A percentile compares a stretch with the other conserved stretches of the same genome.
These are phyloP conservation scores for Pseudopediastrum boryanum DNA, from an alignment of 139 green algal genomes.

Conservation along the genomic window DNA sequence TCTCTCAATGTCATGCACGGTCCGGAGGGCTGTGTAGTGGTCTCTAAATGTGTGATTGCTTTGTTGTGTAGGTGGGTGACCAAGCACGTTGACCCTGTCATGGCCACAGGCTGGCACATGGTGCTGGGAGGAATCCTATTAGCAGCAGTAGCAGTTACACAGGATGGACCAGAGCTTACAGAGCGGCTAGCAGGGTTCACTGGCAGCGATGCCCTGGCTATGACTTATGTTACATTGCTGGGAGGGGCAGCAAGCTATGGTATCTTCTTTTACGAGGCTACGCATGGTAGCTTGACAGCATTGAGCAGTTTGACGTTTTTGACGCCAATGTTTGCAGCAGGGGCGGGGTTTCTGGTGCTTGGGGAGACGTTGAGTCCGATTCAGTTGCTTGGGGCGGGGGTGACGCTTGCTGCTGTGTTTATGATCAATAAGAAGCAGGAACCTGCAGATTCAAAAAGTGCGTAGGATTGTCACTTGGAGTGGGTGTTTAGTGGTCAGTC, in stretches of 20 bases:
- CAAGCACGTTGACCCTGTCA: constrained; percentile 86
- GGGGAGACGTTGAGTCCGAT: constrained; percentile 82
- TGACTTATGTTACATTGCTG: constrained; percentile 88
- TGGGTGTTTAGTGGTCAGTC: no score
- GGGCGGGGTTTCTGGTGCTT: constrained; percentile 79
- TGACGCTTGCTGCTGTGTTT: constrained; percentile 88
- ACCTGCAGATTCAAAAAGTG: no score
- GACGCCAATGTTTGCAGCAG: constrained; percentile 77
- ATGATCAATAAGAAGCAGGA: constrained; percentile 81
- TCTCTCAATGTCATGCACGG: no score
- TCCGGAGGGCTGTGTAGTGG: no score
- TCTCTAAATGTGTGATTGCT: no score
- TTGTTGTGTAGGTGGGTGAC: constrained; percentile 64
- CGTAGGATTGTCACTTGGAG: no score
- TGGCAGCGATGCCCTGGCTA: constrained; percentile 33
- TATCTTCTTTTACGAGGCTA: constrained; percentile 77
- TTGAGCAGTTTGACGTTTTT: constrained; percentile 96
- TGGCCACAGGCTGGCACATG: constrained; percentile 99
- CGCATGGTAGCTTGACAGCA: constrained; percentile 81
- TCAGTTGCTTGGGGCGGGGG: constrained; percentile 84
- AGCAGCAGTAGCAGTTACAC: constrained; percentile 35
- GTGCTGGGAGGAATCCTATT: constrained; percentile 88
- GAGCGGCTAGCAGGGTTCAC: constrained; percentile 44
- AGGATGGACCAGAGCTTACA: constrained; percentile 42
- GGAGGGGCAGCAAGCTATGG: constrained; percentile 93